These are phyloP conservation scores for Debaryomyces subglobosus DNA, from an alignment of 1,139 yeast genomes.

Conservation along the genomic window DNA sequence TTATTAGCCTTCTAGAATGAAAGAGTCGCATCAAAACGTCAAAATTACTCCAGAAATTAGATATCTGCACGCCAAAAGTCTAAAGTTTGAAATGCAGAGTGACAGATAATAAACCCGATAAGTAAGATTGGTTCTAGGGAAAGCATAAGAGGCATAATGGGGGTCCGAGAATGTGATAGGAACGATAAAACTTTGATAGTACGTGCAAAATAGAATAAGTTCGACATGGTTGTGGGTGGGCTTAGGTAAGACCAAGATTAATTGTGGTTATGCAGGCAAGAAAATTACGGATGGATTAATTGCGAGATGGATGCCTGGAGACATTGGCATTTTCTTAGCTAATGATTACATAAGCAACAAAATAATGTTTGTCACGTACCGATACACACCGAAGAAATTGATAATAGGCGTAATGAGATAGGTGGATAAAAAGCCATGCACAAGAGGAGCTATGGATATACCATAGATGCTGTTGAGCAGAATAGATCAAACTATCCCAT, in stretches of 20 bases:
- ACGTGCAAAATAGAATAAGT: neutral
- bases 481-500: conserved; percentile 16
- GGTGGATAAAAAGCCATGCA: neutral
- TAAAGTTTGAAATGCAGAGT: neutral
- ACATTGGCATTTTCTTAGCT: neutral
- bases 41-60: neutral
- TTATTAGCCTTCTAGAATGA: neutral
- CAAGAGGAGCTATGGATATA: conserved; percentile 1
- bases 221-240: neutral
- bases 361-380: neutral
- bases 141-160: neutral
- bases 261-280: neutral
- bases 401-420: neutral
- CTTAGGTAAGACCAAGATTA: neutral
- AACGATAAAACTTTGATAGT: neutral
- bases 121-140: too few relatives aligned
- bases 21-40: neutral
- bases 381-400: neutral
- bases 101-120: too few relatives aligned
- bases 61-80: neutral
- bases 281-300: neutral
- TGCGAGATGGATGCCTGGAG: neutral
- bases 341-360: neutral
- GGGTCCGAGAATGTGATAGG: neutral
- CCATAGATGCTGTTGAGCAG: neutral